Evolutionary conservation across 352 stramenopile species (phyloP), one percentile per base, ranked within the genome.

Genomic region (Phytophthora boehmeriae): DNA sequence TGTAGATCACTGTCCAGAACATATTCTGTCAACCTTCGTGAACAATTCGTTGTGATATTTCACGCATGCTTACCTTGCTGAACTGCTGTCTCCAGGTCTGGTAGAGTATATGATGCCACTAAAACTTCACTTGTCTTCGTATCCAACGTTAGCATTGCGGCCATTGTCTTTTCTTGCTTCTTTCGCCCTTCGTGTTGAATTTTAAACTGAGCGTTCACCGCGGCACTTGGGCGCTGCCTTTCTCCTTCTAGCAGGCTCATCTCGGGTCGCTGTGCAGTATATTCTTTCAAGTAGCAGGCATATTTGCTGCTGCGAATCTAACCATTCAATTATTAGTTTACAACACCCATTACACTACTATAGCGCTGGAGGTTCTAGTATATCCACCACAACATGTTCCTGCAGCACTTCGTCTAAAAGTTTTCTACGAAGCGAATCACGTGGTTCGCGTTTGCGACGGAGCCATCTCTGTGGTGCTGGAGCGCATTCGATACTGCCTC

Each of bases 101-200:
- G 82, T 32, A 95, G 35, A 10, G 72, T 65, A 46, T 92, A 88
- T 25, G 86, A 80, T 8, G 83, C 86, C 10, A 60, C 70, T 25
- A 93, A 53, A 11, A 88, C 39, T 20, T 79, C 74, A 13, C 69
- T 68, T 8, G 75, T 85, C 44, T 60, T 67, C 16, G 55, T 53
- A 42, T 78, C 68, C 51, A 88, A 28, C 8, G 53, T 44, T 25
- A 66, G 57, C 47, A 87, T 39, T 23, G 38, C 38, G 28, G 14
- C 51, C 51, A 71, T 71, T 22, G 10, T n/a, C 4, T 50, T 16
- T 23, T 72, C 36, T 17, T 50, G 56, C 16, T 17, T 32, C 42
- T 48, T 55, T 25, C n/a, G 25, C 30, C 16, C 35, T 43, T 42
- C 10, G 28, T 6, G 30, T 5, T 13, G 61, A 65, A 61, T 55